Evolutionary conservation across 257 asterid species (phyloP).

Genomic region (Solanum appendiculatum): DNA sequence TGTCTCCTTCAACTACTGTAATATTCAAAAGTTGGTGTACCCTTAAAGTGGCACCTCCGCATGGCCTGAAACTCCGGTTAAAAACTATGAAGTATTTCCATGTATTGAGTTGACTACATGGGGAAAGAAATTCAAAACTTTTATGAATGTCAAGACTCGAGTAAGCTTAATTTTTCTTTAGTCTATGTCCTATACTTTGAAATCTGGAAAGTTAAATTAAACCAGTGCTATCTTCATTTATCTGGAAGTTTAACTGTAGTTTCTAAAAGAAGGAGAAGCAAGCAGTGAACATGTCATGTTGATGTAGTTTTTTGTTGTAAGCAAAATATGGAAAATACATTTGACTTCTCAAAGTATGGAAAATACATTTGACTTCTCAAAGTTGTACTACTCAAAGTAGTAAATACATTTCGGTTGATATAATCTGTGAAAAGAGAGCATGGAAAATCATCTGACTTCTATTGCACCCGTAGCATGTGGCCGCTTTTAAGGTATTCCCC

Average conservation of each 20-base stretch:
- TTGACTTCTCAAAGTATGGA: too few relatives aligned
- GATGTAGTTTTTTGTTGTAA: background rate
- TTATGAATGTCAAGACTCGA: background rate
- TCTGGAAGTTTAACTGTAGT: background rate
- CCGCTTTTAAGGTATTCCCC: too few relatives aligned
- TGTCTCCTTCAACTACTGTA: too few relatives aligned
- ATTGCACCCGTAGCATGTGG: too few relatives aligned
- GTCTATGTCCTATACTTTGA: too few relatives aligned
- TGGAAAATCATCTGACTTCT: background rate
- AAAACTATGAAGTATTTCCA: background rate
- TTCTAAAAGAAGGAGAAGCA: background rate
- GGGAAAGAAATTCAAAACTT: background rate
- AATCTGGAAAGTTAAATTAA: too few relatives aligned
- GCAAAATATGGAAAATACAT: background rate
- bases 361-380: too few relatives aligned
- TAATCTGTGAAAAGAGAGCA: background rate
- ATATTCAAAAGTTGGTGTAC: background rate
- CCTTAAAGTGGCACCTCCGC: background rate
- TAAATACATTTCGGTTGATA: background rate
- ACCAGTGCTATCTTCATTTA: too few relatives aligned
- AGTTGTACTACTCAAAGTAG: background rate
- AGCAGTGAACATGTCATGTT: background rate
- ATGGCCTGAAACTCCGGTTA: too few relatives aligned
- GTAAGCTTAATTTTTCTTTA: background rate
- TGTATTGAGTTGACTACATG: background rate